Conservation (phyloP, 73 alveolate genomes). For the Diophrys sp. region DNA sequence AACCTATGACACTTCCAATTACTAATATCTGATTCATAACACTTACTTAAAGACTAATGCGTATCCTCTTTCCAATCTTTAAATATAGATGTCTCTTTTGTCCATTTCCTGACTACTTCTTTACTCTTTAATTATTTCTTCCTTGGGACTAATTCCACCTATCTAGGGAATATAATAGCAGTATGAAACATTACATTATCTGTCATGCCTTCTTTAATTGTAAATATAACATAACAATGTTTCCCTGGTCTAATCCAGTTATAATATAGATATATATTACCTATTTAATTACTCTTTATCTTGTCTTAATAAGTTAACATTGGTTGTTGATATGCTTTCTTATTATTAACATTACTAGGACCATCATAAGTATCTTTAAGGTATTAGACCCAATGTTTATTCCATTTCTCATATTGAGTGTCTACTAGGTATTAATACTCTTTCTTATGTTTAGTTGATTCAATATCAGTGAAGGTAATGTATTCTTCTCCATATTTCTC, state of each 20-base stretch:
- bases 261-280: no score
- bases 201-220: not conserved
- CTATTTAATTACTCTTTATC: not conserved
- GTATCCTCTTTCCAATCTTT: slow-evolving; percentile 32
- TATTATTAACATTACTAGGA: not conserved
- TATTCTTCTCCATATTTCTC: not conserved
- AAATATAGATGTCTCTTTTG: not conserved
- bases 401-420: not conserved
- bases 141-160: not conserved
- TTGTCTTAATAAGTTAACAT: no score
- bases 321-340: not conserved
- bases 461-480: not conserved
- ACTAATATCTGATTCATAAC: slow-evolving; percentile 6
- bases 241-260: not conserved
- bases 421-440: not conserved
- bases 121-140: not conserved
- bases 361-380: not conserved
- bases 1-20: slow-evolving; percentile 9
- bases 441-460: not conserved
- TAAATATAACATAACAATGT: no score
- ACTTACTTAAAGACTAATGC: slow-evolving; percentile 13
- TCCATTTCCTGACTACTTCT: not conserved
- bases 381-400: not conserved
- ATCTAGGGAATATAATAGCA: not conserved
- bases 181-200: not conserved